These are phyloP conservation scores for Chytriomyces confervae DNA, from an alignment of 192 early-diverging fungal species.

Conservation along the genomic window DNA sequence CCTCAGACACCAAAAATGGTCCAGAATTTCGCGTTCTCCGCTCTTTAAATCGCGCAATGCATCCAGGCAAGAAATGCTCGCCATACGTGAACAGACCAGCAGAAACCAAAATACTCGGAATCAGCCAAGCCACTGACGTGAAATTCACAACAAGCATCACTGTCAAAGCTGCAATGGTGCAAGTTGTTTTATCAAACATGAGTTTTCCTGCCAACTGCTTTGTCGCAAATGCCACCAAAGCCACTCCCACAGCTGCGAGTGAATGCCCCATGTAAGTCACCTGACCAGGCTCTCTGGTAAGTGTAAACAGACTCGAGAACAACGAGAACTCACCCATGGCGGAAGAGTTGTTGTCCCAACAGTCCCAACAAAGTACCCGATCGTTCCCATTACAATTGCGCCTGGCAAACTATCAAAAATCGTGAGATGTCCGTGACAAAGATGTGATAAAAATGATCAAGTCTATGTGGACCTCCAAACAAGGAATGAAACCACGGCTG, in stretches of 20 bases:
- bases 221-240: constrained; percentile 65
- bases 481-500: constrained; percentile 45
- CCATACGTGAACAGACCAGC: constrained; percentile 45
- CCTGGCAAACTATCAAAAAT: constrained; percentile 54
- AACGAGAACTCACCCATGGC: not conserved
- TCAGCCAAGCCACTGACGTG: constrained; percentile 46
- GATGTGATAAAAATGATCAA: not conserved
- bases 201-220: constrained; percentile 29
- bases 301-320: not conserved
- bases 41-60: not conserved
- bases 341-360: constrained; percentile 27
- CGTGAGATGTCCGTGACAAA: not conserved
- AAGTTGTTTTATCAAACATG: constrained; percentile 10
- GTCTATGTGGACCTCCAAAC: constrained; percentile 45
- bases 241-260: constrained; percentile 61
- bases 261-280: constrained; percentile 59
- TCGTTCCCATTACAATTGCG: constrained; percentile 58
- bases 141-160: constrained; percentile 38
- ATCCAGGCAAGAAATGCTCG: not conserved
- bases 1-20: not conserved
- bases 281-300: constrained; percentile 37
- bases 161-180: constrained; percentile 15
- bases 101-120: constrained; percentile 60
- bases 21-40: not conserved
- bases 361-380: constrained; percentile 52